These are phyloP conservation scores for Entomortierella chlamydospora DNA, from an alignment of 192 early-diverging fungal species.

Conservation along the genomic window DNA sequence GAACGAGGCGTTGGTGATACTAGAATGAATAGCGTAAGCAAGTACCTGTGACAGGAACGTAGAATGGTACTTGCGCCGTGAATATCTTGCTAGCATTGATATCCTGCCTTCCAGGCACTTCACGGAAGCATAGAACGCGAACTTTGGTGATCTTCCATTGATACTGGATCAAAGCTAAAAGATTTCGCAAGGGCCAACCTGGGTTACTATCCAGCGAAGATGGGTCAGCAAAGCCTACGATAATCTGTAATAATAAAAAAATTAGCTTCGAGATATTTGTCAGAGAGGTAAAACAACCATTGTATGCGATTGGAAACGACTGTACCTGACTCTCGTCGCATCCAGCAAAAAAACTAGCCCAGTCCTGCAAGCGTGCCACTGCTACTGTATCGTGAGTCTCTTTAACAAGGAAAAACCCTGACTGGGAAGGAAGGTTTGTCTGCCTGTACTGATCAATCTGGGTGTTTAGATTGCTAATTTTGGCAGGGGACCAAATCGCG, in stretches of 20 bases:
- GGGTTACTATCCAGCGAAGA: conserved; percentile 78
- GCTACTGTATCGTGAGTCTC: conserved; percentile 5
- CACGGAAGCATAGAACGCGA: conserved; percentile 76
- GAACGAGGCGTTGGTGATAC: too few species aligned
- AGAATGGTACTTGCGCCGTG: conserved; percentile 57
- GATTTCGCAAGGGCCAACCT: conserved; percentile 95
- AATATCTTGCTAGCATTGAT: conserved; percentile 62
- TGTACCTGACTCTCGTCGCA: conserved; percentile 44
- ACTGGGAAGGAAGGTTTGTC: conserved; percentile 16
- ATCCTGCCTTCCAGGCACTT: conserved; percentile 58
- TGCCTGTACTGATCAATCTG: conserved; percentile 22
- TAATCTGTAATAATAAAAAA: conserved; percentile 34
- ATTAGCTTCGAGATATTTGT: too few species aligned
- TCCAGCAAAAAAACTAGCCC: conserved; percentile 62
- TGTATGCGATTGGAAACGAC: too few species aligned
- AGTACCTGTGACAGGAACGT: conserved; percentile 45
- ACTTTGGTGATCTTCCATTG: conserved; percentile 62
- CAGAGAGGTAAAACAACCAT: too few species aligned
- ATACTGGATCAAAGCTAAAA: conserved; percentile 73
- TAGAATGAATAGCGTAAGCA: too few species aligned
- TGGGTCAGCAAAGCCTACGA: conserved; percentile 90
- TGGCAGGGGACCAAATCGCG: conserved; percentile 11
- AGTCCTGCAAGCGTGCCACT: conserved; percentile 62
- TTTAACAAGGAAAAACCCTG: conserved; percentile 54
- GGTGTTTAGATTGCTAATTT: conserved; percentile 12